Percentiles rank a stretch among this genome's conserved stretches.
These are phyloP conservation scores for Chamaenerion angustifolium DNA, from an alignment of 345 rosid species.

Conservation along the genomic window DNA sequence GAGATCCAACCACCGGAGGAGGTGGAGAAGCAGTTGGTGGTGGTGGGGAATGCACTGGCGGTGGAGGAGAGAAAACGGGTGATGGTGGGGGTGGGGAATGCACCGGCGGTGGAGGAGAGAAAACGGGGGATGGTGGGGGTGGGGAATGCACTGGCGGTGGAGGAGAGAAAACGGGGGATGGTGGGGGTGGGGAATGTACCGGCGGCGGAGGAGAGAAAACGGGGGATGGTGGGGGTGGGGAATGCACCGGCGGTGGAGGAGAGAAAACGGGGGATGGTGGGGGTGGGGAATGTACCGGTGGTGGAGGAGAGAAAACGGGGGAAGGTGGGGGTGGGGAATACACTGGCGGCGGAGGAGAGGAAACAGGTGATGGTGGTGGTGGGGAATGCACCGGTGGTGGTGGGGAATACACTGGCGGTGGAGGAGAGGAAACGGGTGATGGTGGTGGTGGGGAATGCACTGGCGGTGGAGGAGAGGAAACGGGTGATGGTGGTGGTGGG, in stretches of 20 bases:
- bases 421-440: slow-evolving; percentile 4
- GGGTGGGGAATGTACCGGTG: slow-evolving; percentile 5
- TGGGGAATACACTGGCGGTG: slow-evolving; percentile 4
- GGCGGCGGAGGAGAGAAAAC: slow-evolving; percentile 4
- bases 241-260: slow-evolving; percentile 2
- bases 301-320: slow-evolving; percentile 4
- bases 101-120: slow-evolving; percentile 8
- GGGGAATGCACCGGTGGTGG: slow-evolving; percentile 9
- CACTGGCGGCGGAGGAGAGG: slow-evolving; percentile 20
- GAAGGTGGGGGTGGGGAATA: slow-evolving; percentile 11
- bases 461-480: slow-evolving; percentile 15
- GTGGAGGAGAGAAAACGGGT: no score
- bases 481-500: slow-evolving; percentile 20
- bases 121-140: not conserved
- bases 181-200: slow-evolving; percentile 1
- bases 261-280: slow-evolving; percentile 10
- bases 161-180: not conserved
- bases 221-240: slow-evolving; percentile 5
- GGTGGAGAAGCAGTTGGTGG: slow-evolving; percentile 1
- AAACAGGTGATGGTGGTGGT: slow-evolving; percentile 10
- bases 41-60: no score
- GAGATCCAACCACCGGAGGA: slow-evolving; percentile 12
- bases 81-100: slow-evolving; percentile 10
- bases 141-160: not conserved
- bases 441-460: slow-evolving; percentile 14